phyloP scores from a whole-genome alignment of 225 moss, liverwort and hornwort species.

The Polytrichum commune region DNA sequence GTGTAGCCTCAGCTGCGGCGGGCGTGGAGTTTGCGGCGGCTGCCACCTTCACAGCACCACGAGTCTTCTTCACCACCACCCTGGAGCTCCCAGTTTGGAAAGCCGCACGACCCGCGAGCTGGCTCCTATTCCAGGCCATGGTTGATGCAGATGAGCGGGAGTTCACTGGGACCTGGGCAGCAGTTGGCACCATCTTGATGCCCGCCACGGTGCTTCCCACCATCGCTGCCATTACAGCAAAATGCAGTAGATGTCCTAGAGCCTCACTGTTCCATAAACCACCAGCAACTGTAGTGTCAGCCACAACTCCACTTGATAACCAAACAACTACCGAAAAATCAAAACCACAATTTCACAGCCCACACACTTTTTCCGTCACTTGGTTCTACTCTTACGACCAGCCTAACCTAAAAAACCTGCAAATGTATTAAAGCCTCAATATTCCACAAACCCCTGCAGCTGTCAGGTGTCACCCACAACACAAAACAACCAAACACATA shows the following conservation, averaged over 20 bases:
- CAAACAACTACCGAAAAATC: too few species aligned
- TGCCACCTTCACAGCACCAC: conserved; percentile 14
- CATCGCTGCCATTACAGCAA: conserved; percentile 1
- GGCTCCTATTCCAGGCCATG: conserved; percentile 12
- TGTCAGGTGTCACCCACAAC: not conserved
- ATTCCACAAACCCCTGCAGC: not conserved
- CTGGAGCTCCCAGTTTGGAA: conserved; percentile 9
- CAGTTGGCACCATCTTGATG: not conserved
- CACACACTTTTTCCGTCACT: too few species aligned
- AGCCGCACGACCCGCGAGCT: conserved; percentile 19
- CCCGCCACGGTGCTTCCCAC: not conserved
- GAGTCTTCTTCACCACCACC: not conserved
- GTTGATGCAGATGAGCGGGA: not conserved
- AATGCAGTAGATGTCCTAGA: not conserved
- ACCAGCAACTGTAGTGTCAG: not conserved
- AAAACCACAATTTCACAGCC: too few species aligned
- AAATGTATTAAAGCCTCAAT: not conserved
- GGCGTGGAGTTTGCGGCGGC: conserved; percentile 29
- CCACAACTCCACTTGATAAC: too few species aligned
- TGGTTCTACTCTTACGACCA: too few species aligned
- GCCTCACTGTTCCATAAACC: not conserved
- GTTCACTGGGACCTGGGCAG: not conserved
- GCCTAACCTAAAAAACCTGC: too few species aligned
- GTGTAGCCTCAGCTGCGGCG: conserved; percentile 17
- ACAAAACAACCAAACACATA: too few species aligned